Evolutionary conservation across 768 basidiomycete species (phyloP).

Genomic region (Chalciporus sphaerocephalus): DNA sequence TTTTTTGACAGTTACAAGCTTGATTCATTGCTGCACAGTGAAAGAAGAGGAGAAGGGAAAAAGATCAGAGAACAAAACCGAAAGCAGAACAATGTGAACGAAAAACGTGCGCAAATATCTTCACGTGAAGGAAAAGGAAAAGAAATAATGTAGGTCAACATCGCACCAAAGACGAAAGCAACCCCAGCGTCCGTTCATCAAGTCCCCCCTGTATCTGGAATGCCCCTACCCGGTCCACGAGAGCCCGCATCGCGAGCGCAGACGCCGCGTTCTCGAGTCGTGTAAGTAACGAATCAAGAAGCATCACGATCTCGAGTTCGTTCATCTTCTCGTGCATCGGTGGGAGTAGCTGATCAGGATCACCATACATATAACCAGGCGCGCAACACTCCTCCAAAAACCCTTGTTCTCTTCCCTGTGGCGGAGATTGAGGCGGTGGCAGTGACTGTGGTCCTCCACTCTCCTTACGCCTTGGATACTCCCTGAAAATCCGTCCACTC

Average conservation of each 20-base stretch:
- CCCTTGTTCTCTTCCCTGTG: constrained; percentile 11
- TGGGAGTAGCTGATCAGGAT: constrained; percentile 64
- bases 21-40: background rate
- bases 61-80: too few species aligned
- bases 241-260: constrained; percentile 19
- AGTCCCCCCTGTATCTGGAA: constrained; percentile 37
- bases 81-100: background rate
- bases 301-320: constrained; percentile 65
- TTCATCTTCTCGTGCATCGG: constrained; percentile 62
- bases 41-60: too few species aligned
- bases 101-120: background rate
- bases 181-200: constrained; percentile 46
- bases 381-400: constrained; percentile 21
- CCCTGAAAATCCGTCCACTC: constrained; percentile 54
- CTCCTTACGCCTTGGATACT: constrained; percentile 35
- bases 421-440: background rate
- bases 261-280: constrained; percentile 72
- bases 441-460: constrained; percentile 15
- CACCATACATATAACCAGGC: constrained; percentile 46
- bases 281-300: constrained; percentile 72
- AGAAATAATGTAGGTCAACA: constrained; percentile 9
- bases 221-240: constrained; percentile 26
- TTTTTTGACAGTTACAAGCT: background rate
- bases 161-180: constrained; percentile 36
- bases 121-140: background rate